phyloP scores from a whole-genome alignment of 2,329 filamentous ascomycete genomes.

The Aspergillus sp. region DNA sequence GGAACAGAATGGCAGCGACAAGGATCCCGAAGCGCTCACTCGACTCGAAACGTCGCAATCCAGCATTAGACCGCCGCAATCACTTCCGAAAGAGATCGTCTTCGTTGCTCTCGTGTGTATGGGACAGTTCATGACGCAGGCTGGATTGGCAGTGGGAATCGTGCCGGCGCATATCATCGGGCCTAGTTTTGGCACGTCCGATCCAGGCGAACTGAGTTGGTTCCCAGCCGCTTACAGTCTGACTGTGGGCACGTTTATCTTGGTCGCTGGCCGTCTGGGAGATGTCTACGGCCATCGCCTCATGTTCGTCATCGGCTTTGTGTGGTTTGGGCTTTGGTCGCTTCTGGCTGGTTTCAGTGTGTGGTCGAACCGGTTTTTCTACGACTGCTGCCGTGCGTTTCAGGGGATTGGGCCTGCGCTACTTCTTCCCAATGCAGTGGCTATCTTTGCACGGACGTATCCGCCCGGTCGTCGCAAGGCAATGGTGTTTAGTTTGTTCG shows the following conservation, averaged over 20 bases:
- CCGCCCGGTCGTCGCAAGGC: slow-evolving; percentile 53
- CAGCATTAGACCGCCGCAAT: slow-evolving; percentile 5
- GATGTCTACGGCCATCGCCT: slow-evolving; percentile 34
- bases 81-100: slow-evolving; percentile 18
- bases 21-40: slow-evolving; percentile 10
- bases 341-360: slow-evolving; percentile 31
- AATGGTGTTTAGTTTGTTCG: slow-evolving; percentile 54
- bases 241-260: slow-evolving; percentile 32
- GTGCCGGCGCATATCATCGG: slow-evolving; percentile 47
- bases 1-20: background rate
- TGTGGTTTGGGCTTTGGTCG: slow-evolving; percentile 35
- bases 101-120: slow-evolving; percentile 27
- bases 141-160: slow-evolving; percentile 44
- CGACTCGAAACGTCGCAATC: slow-evolving; percentile 12
- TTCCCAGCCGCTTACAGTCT: slow-evolving; percentile 54
- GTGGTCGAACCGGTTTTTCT: slow-evolving; percentile 39
- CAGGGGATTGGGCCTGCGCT: slow-evolving; percentile 58
- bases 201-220: slow-evolving; percentile 47
- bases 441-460: slow-evolving; percentile 57
- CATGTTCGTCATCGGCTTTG: slow-evolving; percentile 31
- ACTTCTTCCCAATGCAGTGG: slow-evolving; percentile 60
- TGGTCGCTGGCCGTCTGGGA: slow-evolving; percentile 27
- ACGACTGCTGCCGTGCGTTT: slow-evolving; percentile 49
- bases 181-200: slow-evolving; percentile 39
- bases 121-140: slow-evolving; percentile 40